These are phyloP conservation scores for Notholithocarpus densiflorus DNA, from an alignment of 306 rosid species.

Conservation along the genomic window DNA sequence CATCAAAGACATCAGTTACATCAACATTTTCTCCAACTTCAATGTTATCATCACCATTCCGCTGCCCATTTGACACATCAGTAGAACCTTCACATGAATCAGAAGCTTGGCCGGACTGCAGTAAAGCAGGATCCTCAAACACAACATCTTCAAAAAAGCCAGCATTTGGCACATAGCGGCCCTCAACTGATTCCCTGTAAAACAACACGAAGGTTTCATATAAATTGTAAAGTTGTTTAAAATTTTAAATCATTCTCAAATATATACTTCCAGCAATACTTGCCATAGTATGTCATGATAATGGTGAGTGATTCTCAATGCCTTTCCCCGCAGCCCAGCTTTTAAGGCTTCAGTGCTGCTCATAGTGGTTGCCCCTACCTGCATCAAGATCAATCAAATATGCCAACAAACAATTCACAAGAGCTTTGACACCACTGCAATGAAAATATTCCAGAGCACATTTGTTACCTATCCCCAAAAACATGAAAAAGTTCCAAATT, in stretches of 20 bases:
- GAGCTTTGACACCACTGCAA: not conserved
- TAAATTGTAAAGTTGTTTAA: conserved; percentile 2
- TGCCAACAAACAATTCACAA: not conserved
- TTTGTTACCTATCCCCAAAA: not conserved
- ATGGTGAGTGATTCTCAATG: conserved; percentile 78
- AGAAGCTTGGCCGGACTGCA: conserved; percentile 36
- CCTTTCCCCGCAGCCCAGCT: conserved; percentile 91
- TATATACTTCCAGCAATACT: conserved; percentile 35
- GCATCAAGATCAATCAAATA: conserved; percentile 15
- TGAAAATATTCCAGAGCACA: not conserved
- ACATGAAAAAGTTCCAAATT: not conserved
- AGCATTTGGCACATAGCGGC: conserved; percentile 73
- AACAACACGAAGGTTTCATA: conserved; percentile 14
- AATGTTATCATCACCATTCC: conserved; percentile 16
- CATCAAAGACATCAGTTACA: conserved; percentile 32
- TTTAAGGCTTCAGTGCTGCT: conserved; percentile 74
- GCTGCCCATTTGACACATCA: conserved; percentile 41
- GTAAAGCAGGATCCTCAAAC: conserved; percentile 69
- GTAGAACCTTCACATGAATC: conserved; percentile 30
- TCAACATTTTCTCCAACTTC: conserved; percentile 36
- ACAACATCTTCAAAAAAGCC: conserved; percentile 86
- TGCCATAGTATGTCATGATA: conserved; percentile 82
- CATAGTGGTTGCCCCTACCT: conserved; percentile 96
- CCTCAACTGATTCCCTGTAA: conserved; percentile 78
- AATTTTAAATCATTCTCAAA: not conserved